Base-by-base conservation (phyloP, 2,329 filamentous ascomycete genomes). In the Ophiostoma tasmaniense region DNA sequence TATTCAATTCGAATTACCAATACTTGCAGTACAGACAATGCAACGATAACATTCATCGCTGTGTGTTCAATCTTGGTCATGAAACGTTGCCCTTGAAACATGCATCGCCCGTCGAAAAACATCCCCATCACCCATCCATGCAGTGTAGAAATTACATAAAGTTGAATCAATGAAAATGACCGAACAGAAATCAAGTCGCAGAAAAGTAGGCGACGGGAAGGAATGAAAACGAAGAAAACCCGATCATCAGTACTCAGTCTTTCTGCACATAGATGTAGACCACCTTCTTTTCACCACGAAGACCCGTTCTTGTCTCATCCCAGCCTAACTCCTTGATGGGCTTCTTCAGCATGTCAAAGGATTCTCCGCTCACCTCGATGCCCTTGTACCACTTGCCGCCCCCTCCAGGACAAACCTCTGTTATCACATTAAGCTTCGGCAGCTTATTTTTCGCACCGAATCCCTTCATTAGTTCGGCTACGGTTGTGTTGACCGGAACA, bases 261-360 rank as follows among this genome's bases (percentile, higher is more conserved):
- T 85, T 87, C 22, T 82, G 84, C 68, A 87, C 79, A 80, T 85
- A 89, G 20, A 89, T 71, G 75, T 85, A 88, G n/a, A 88, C 83
- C 2, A 87, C 81, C 0, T 83, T 83, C 76, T 83, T 84, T 73
- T 81, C 79, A 0, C 81, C 80, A 0, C 76, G 74, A 20, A 80
- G 75, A 0, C 85, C 85, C 0, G 79, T 83, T 10, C 85, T 75
- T 1, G 78, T 79, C 22, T 76, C 75, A 50, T 87, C 83, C 87
- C 88, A 90, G 0, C 88, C 88, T 11, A 88, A 73, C 0, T 87
- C 81, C 70, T 77, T 80, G 70, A 90, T 77, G 0, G 80, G 81
- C 79, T 81, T 81, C 71, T 78, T 79, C 72, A 85, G 77, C 39
- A 79, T 76, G 11, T 80, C 80, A 50, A 80, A 78, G 45, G 87